Base-by-base conservation (phyloP, 768 basidiomycete species). In the Boletellus emodensis region DNA sequence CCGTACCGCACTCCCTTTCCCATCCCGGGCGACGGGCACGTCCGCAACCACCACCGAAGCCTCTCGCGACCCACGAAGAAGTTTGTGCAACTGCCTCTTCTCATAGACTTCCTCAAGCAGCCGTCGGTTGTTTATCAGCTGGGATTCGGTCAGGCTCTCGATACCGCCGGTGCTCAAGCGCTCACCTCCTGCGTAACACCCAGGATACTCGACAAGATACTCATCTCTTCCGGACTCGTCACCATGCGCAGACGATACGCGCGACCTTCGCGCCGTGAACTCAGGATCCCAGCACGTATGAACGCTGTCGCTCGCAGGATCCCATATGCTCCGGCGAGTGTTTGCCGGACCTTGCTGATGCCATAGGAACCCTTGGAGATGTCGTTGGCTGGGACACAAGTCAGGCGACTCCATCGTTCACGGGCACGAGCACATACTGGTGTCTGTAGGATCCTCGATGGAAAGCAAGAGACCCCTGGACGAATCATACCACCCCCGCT, bases 371-470 rank as follows among this genome's bases (percentile, higher is more conserved):
- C 91, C 45, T 79, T 82, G 0, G 94, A 92, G 24, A 98, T 91
- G 69, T 98, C 94, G 64, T 98, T 97, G 18, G 83, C 94, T 97
- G 61, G 2, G 38, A 50, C 47, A 37, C 34, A 22, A 42, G 42
- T 47, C 37, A 48, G 53, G 18, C n/a, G 24, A n/a, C 17, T 15
- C 24, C 12, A 39, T 37, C 34, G 28, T 26, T 41, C 17, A 44
- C 17, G 14, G 33, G 44, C 35, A 46, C 26, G n/a, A 26, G 6
- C 6, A 78, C 91, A 69, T 60, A 95, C 94, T 75, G 24, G 79
- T 71, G 70, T 97, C 94, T 13, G 85, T 87, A 11, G 96, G 96
- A 69, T 99, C 96, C 67, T 98, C 96, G 26, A 99, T 88, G 5
- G 84, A 87, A 41, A 99, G 71, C 56, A 88, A 69, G 26, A 75